Percentiles rank a stretch among this genome's conserved stretches.
These are phyloP conservation scores for Termitomyces sp. DNA, from an alignment of 768 basidiomycete genomes.

Conservation along the genomic window DNA sequence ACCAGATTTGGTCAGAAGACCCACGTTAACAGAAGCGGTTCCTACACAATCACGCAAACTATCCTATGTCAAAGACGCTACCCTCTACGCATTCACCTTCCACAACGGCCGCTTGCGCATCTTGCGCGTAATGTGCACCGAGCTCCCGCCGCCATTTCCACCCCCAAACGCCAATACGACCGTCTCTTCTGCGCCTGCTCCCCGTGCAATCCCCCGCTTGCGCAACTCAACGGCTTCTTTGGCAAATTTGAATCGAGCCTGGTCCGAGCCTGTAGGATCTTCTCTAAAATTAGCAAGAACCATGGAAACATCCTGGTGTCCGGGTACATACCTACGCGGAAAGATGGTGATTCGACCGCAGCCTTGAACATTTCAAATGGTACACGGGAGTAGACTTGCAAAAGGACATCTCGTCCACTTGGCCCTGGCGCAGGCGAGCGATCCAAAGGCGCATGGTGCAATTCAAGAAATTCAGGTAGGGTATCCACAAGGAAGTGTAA, in stretches of 20 bases:
- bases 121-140: slow-evolving; percentile 86
- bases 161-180: slow-evolving; percentile 88
- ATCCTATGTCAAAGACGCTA: not conserved
- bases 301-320: not conserved
- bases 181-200: slow-evolving; percentile 76
- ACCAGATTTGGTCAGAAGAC: slow-evolving; percentile 15
- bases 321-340: slow-evolving; percentile 63
- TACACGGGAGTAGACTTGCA: slow-evolving; percentile 71
- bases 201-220: slow-evolving; percentile 71
- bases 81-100: slow-evolving; percentile 69
- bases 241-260: slow-evolving; percentile 86
- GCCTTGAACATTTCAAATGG: slow-evolving; percentile 88
- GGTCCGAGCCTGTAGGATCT: slow-evolving; percentile 59
- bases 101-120: slow-evolving; percentile 78
- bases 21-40: slow-evolving; percentile 24
- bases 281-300: slow-evolving; percentile 15
- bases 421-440: slow-evolving; percentile 33
- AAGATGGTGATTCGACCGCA: slow-evolving; percentile 72
- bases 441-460: slow-evolving; percentile 32
- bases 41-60: slow-evolving; percentile 7
- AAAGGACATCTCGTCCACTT: slow-evolving; percentile 60
- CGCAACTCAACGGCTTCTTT: slow-evolving; percentile 84
- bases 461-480: slow-evolving; percentile 62
- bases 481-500: slow-evolving; percentile 73
- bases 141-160: slow-evolving; percentile 57